Conservation (phyloP, 208 protist genomes). For the Leishmania martiniquensis region DNA sequence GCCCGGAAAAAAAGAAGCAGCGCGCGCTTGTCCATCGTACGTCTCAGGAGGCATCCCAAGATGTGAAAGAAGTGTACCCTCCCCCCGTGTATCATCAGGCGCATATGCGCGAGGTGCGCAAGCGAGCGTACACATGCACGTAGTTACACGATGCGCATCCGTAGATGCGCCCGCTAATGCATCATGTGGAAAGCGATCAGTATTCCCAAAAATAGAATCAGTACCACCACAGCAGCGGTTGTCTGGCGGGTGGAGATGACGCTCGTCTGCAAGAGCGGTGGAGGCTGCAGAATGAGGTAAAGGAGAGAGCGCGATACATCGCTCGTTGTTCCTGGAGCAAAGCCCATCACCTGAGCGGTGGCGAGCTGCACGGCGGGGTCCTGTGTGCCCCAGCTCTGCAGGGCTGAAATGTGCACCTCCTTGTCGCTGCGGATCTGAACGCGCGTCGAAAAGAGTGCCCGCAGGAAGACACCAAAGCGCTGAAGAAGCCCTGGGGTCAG, state of each 20-base stretch:
- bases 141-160: neutral
- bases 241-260: conserved; percentile 22
- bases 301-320: conserved; percentile 50
- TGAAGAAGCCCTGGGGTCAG: conserved; percentile 15
- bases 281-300: conserved; percentile 41
- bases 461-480: conserved; percentile 13
- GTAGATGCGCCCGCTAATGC: neutral
- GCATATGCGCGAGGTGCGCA: neutral
- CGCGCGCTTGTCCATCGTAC: neutral
- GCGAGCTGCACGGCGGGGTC: conserved; percentile 59
- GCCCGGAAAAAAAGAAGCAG: neutral
- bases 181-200: conserved; percentile 25
- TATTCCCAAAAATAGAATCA: conserved; percentile 25
- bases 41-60: neutral
- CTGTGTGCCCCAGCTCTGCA: conserved; percentile 35
- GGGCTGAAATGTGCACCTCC: conserved; percentile 30
- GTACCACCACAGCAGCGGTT: conserved; percentile 15
- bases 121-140: neutral
- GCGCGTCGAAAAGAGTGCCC: conserved; percentile 14
- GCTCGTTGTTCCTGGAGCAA: conserved; percentile 38
- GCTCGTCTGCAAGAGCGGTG: conserved; percentile 40
- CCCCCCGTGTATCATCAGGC: neutral
- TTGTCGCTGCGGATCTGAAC: neutral
- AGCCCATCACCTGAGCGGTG: conserved; percentile 33
- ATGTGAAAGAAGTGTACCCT: neutral